Base-by-base conservation (phyloP, 768 basidiomycete genomes). In the Leccinum uliginosum region DNA sequence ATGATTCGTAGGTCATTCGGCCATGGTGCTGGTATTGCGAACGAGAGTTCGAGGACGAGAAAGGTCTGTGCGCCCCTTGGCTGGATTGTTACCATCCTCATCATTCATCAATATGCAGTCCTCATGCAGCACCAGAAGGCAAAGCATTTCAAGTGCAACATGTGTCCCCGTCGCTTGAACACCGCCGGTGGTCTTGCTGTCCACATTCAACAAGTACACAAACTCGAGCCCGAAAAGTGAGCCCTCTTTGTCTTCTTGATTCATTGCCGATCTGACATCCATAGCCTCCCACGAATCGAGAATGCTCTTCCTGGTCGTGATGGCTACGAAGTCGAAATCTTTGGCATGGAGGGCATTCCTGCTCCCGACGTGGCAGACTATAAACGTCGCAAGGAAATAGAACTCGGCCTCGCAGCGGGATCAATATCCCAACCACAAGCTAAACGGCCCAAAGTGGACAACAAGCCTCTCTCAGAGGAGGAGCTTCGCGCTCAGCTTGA, bases 1-100 rank as follows among this genome's bases (percentile, higher is more conserved):
- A 46, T 7, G 12, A 4, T 32, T 19, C 30, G 9, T 58, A 93
- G 91, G 74, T 92, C 61, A 82, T 93, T 61, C 85, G 89, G 6
- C 91, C 92, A 15, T 97, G 95, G 93, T 98, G 95, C 76, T 98
- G 95, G 95, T 98, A 98, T 73, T 98, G 94, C 77, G 95, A 98
- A 74, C 85, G 96, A 70, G 96, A 97, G 74, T 99, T 99, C 66
- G 95, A 98, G 74, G 97, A 99, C 82, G 95, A 98, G 74, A 98
- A 98, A 76, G 95, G 95, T 92, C 49, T 19, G 78, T 59, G 35
- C 49, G 14, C 35, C 7, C 10, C 30, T 14, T 51, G 14, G 21
- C 9, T 48, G 29, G 35, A n/a, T 15, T 50, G 24, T 43, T 30
- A 40, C 24, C 19, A 21, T 48, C 34, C 19, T 48, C n/a, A 45